These are phyloP conservation scores for Lenzites betulinus DNA, from an alignment of 768 basidiomycete genomes.

Conservation along the genomic window DNA sequence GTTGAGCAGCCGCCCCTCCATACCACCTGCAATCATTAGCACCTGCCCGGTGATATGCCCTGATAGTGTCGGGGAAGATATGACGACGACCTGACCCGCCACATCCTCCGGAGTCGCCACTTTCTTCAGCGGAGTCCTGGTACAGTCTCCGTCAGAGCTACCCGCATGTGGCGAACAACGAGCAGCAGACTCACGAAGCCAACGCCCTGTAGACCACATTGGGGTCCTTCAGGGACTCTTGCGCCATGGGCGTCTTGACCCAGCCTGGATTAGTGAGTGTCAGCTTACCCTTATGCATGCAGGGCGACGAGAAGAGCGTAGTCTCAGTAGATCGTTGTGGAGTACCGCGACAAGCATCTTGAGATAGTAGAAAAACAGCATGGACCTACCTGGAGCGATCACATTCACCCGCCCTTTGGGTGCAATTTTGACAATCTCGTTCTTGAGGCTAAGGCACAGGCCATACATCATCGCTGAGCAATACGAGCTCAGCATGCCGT, in stretches of 20 bases:
- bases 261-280: slow-evolving; percentile 19
- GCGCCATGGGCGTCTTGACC: slow-evolving; percentile 66
- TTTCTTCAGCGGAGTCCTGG: slow-evolving; percentile 70
- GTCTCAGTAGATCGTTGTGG: no score
- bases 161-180: neutral
- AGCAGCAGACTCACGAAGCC: slow-evolving; percentile 55
- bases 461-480: slow-evolving; percentile 71
- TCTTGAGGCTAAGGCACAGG: slow-evolving; percentile 66
- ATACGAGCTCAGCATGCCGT: neutral
- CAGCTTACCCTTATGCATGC: no score
- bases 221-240: slow-evolving; percentile 56
- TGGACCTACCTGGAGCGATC: slow-evolving; percentile 62
- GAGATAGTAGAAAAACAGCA: neutral
- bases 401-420: slow-evolving; percentile 70
- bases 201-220: slow-evolving; percentile 55
- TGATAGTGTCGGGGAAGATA: slow-evolving; percentile 62
- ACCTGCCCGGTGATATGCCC: slow-evolving; percentile 74
- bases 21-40: slow-evolving; percentile 73
- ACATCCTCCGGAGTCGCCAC: slow-evolving; percentile 63
- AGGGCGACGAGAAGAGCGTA: no score
- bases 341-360: neutral
- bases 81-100: slow-evolving; percentile 61
- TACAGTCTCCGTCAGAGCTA: neutral
- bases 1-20: slow-evolving; percentile 69
- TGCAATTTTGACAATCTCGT: slow-evolving; percentile 79